phyloP scores from a whole-genome alignment of 2,329 filamentous ascomycete genomes.

The Aspergillus vadensis region DNA sequence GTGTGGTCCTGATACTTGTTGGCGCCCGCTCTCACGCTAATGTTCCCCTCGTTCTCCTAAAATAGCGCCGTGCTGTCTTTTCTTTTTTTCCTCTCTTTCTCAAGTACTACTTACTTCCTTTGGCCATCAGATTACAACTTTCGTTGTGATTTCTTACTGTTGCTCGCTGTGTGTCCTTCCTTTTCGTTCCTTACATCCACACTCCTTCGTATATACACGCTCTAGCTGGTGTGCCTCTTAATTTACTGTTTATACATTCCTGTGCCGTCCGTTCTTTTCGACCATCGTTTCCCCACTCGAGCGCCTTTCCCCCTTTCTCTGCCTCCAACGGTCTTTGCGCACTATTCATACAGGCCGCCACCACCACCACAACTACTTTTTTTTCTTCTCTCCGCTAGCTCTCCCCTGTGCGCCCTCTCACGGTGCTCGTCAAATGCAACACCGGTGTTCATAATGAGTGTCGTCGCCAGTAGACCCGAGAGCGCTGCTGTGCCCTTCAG shows the following conservation, averaged over 20 bases:
- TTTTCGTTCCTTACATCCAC: conserved; percentile 4
- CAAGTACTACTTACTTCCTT: conserved; percentile 2
- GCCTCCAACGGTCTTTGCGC: conserved; percentile 14
- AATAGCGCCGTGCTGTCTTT: conserved; percentile 20
- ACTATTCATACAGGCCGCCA: background rate
- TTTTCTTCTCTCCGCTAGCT: background rate
- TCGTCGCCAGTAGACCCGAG: conserved; percentile 43
- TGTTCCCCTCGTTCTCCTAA: conserved; percentile 18
- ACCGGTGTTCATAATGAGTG: conserved; percentile 38
- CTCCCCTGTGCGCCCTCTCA: conserved; percentile 8
- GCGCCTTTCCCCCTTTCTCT: conserved; percentile 14
- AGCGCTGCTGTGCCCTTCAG: conserved; percentile 36
- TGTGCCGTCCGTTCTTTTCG: conserved; percentile 2
- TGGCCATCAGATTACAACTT: background rate
- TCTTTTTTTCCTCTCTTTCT: conserved; percentile 6
- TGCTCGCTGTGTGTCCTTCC: conserved; percentile 1
- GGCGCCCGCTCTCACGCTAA: conserved; percentile 12
- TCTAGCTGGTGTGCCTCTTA: conserved; percentile 4
- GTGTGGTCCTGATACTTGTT: conserved; percentile 5
- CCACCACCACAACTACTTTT: background rate
- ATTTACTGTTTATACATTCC: conserved; percentile 4
- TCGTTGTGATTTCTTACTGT: background rate
- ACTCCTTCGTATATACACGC: conserved; percentile 8
- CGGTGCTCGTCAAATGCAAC: conserved; percentile 20
- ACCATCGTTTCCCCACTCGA: conserved; percentile 14